phyloP scores from a whole-genome alignment of 768 basidiomycete species.

The Pseudohyphozyma bogoriensis region DNA sequence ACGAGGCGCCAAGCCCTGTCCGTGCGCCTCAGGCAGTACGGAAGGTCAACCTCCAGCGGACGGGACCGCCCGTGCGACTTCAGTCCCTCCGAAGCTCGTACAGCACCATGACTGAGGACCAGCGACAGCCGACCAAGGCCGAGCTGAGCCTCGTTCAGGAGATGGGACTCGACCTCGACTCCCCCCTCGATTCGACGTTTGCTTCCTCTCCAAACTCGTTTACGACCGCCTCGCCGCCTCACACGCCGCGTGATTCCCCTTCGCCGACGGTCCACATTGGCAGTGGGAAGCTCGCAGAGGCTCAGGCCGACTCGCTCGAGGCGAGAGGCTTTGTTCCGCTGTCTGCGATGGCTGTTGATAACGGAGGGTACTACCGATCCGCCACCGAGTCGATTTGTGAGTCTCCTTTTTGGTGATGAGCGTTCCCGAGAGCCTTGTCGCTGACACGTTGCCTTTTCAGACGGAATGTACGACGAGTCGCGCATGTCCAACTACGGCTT shows the following conservation, averaged over 20 bases:
- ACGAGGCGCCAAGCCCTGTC: not conserved
- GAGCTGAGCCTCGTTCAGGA: not conserved
- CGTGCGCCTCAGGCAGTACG: not conserved
- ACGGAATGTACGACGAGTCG: constrained; percentile 1
- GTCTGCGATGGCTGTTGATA: not conserved
- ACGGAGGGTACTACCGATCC: not conserved
- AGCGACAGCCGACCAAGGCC: not conserved
- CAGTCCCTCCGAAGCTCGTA: not conserved
- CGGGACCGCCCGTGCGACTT: not conserved
- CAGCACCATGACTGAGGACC: not conserved
- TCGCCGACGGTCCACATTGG: not conserved
- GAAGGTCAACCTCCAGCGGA: not conserved
- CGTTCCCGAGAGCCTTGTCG: too few relatives aligned
- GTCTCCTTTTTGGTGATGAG: not conserved
- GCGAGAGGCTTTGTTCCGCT: not conserved
- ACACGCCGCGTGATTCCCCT: not conserved
- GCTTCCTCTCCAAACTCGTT: not conserved
- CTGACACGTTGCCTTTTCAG: not conserved
- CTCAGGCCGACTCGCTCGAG: not conserved
- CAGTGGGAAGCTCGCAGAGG: not conserved
- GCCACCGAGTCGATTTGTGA: constrained; percentile 1
- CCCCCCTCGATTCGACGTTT: not conserved
- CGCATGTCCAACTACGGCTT: too few relatives aligned
- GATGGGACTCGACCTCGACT: constrained; percentile 1
- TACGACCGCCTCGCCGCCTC: not conserved